Base-by-base conservation (phyloP, 2,329 filamentous ascomycete species). In the Xylariaceae sp. region DNA sequence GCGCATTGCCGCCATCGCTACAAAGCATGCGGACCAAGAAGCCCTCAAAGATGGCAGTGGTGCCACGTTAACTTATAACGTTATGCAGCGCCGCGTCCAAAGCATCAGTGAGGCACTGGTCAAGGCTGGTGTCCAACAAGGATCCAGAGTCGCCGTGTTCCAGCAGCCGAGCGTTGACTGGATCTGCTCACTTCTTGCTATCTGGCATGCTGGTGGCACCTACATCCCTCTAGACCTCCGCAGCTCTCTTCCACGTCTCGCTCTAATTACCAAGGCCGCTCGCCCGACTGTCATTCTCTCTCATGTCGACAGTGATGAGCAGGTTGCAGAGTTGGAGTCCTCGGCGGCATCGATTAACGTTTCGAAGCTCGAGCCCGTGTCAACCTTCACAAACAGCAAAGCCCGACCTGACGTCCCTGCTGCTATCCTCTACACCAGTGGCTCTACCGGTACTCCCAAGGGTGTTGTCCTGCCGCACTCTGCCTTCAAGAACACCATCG, bases 171-270 rank as follows among this genome's bases (percentile, higher is more conserved):
- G 54, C 0, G 29, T 52, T 0, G 61, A 71, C 34, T 66, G 54
- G 55, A 49, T 67, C 3, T 54, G 40, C 22, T 65, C 63, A 0
- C 41, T 73, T 24, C 57, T 74, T 2, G 71, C 66, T 9, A 66
- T 73, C 32, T 47, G 62, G 37, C 55, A 59, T 0, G 37, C 66
- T 7, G 69, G 69, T 2, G 61, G 53, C 4, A 49, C 60, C 1
- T 68, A 68, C 22, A 53, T 71, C 7, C 67, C 68, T 2, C 52
- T 76, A 0, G 73, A 76, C 39, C 34, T 55, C 2, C 47, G 54
- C 3, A 58, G n/a, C 26, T 38, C 39, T 9, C 17, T 46, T 16
- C 16, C 36, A 8, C 41, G 47, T 8, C 39, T 49, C n/a, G 38
- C 41, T 1, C 9, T 32, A 9, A 28, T 49, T 4, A 38, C 39